These are phyloP conservation scores for Lipomyces yarrowii DNA, from an alignment of 1,139 yeast species.

Conservation along the genomic window DNA sequence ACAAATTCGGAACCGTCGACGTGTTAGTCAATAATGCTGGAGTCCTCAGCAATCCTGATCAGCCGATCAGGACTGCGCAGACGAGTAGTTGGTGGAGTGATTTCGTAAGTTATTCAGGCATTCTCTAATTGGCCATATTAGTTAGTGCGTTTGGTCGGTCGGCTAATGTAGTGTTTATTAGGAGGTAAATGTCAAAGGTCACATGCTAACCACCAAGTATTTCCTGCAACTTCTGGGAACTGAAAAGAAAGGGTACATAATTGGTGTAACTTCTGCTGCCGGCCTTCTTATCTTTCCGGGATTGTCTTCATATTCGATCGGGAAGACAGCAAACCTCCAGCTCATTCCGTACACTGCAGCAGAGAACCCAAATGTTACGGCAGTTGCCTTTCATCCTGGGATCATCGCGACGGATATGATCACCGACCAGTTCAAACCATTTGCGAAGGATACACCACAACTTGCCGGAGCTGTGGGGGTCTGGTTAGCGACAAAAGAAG, in stretches of 20 bases:
- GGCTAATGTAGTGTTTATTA: neutral
- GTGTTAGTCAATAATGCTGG: constrained; percentile 3
- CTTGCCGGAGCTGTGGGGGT: constrained; percentile 1
- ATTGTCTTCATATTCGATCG: neutral
- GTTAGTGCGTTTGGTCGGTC: neutral
- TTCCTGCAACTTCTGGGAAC: constrained; percentile 3
- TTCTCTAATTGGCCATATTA: neutral
- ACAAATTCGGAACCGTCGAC: neutral
- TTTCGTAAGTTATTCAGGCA: neutral
- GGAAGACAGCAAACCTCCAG: neutral
- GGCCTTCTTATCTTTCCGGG: neutral
- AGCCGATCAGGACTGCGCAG: constrained; percentile 2
- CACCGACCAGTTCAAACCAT: neutral
- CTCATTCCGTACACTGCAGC: neutral
- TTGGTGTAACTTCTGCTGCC: neutral
- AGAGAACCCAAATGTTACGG: constrained; percentile 1
- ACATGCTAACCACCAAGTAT: constrained; percentile 1
- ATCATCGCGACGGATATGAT: neutral
- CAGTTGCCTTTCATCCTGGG: constrained; percentile 2
- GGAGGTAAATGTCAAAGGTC: constrained; percentile 1
- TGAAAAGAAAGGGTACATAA: neutral
- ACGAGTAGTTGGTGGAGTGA: neutral
- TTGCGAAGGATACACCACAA: neutral
- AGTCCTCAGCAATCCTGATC: neutral
- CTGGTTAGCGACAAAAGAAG: constrained; percentile 1